These are phyloP conservation scores for Coemansia interrupta DNA, from an alignment of 192 early-diverging fungal genomes.

Conservation along the genomic window DNA sequence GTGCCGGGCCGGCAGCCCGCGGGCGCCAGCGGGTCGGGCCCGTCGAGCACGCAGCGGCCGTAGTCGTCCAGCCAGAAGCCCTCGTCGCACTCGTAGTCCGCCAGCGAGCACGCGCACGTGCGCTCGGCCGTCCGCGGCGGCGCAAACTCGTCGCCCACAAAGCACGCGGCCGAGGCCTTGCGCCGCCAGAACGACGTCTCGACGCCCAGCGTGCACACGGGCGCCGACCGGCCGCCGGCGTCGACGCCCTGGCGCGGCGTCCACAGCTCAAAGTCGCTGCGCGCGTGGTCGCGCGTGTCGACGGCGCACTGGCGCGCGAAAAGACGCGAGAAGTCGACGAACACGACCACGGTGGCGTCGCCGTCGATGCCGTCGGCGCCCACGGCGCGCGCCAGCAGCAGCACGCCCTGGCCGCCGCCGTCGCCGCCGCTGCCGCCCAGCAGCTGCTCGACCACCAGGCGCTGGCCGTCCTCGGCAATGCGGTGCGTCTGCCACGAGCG, in stretches of 20 bases:
- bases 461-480: conserved; percentile 53
- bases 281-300: conserved; percentile 51
- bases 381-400: conserved; percentile 62
- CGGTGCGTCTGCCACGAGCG: conserved; percentile 62
- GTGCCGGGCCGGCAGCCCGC: conserved; percentile 61
- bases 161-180: conserved; percentile 65
- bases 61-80: conserved; percentile 72
- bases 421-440: conserved; percentile 61
- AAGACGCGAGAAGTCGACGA: conserved; percentile 60
- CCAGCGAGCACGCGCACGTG: conserved; percentile 68
- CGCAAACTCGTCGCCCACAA: conserved; percentile 64
- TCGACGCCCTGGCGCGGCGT: conserved; percentile 45
- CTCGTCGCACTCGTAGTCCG: conserved; percentile 88
- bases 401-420: conserved; percentile 66
- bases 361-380: conserved; percentile 13
- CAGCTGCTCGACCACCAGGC: conserved; percentile 57
- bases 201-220: conserved; percentile 60
- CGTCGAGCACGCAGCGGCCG: conserved; percentile 64
- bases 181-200: conserved; percentile 71
- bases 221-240: conserved; percentile 54
- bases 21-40: conserved; percentile 79
- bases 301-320: conserved; percentile 49
- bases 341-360: conserved; percentile 38
- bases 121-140: conserved; percentile 50
- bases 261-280: conserved; percentile 91